phyloP scores from a whole-genome alignment of 306 rosid genomes.

The Castanospermum australe region DNA sequence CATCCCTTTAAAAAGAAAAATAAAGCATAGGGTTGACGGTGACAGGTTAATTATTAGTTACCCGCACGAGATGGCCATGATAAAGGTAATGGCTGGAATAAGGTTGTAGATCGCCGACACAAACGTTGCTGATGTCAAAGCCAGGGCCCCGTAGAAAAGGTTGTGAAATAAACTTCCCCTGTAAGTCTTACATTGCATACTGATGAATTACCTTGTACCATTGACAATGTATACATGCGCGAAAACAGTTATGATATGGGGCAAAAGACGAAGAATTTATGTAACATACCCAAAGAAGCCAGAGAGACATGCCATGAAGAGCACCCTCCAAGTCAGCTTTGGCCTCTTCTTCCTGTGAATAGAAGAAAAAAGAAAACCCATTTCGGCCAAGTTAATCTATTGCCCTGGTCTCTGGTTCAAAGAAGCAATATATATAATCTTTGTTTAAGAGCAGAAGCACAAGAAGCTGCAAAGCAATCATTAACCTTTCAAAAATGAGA shows the following conservation, averaged over 20 bases:
- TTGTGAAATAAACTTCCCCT: constrained; percentile 53
- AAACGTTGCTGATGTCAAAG: constrained; percentile 49
- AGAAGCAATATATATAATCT: background rate
- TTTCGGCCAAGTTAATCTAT: background rate
- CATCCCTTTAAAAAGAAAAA: background rate
- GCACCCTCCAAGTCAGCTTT: constrained; percentile 46
- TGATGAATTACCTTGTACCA: background rate
- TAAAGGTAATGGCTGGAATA: constrained; percentile 42
- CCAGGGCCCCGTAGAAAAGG: constrained; percentile 36
- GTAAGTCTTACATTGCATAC: background rate
- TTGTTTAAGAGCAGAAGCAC: background rate
- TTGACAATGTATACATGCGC: background rate
- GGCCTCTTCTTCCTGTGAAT: constrained; percentile 52
- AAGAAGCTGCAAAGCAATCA: background rate
- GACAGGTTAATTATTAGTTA: constrained; percentile 7
- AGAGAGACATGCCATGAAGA: constrained; percentile 50
- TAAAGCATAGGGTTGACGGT: background rate
- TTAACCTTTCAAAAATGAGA: constrained; percentile 40
- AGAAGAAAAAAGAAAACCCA: background rate
- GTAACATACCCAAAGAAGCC: constrained; percentile 62
- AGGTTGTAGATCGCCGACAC: constrained; percentile 44
- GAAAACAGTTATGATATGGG: background rate
- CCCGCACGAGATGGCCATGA: constrained; percentile 46
- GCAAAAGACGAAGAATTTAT: background rate
- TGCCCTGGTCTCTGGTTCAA: background rate